phyloP scores from a whole-genome alignment of 2,329 filamentous ascomycete genomes.

The Fusarium odoratissimum region DNA sequence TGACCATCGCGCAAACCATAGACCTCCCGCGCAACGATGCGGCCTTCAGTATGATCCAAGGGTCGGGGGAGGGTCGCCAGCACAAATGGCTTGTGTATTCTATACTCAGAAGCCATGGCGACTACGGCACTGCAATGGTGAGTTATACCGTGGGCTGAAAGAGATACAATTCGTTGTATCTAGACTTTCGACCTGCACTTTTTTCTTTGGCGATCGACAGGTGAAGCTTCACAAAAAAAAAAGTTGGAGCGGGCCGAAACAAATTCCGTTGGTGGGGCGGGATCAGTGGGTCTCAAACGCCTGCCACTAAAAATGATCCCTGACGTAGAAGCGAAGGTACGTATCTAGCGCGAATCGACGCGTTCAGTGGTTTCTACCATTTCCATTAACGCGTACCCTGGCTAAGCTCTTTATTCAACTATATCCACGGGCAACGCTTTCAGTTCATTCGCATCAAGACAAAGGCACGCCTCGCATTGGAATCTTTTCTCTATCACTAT shows the following conservation, averaged over 20 bases:
- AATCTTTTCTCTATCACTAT: neutral
- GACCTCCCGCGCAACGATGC: constrained; percentile 70
- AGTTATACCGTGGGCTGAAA: constrained; percentile 21
- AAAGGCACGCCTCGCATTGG: constrained; percentile 1
- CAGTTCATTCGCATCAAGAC: constrained; percentile 18
- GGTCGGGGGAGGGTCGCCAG: constrained; percentile 69
- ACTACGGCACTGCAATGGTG: constrained; percentile 10
- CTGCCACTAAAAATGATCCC: constrained; percentile 25
- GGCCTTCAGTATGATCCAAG: constrained; percentile 62
- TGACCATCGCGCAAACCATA: constrained; percentile 68
- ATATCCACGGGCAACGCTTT: constrained; percentile 30
- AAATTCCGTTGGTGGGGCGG: constrained; percentile 52
- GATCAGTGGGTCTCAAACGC: constrained; percentile 26
- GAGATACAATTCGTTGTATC: constrained; percentile 36
- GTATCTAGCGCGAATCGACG: constrained; percentile 35
- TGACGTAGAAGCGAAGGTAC: constrained; percentile 42
- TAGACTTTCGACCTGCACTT: constrained; percentile 32
- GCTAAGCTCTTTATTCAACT: constrained; percentile 13
- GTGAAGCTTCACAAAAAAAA: constrained; percentile 52
- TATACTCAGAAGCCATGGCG: constrained; percentile 69
- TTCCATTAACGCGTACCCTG: constrained; percentile 44
- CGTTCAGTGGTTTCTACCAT: constrained; percentile 40
- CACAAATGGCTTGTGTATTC: constrained; percentile 73
- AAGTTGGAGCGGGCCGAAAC: constrained; percentile 48
- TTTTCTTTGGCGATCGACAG: constrained; percentile 28